Base-by-base conservation (phyloP, 371 early-diverging fungal species). In the Apophysomyces ossiformis region DNA sequence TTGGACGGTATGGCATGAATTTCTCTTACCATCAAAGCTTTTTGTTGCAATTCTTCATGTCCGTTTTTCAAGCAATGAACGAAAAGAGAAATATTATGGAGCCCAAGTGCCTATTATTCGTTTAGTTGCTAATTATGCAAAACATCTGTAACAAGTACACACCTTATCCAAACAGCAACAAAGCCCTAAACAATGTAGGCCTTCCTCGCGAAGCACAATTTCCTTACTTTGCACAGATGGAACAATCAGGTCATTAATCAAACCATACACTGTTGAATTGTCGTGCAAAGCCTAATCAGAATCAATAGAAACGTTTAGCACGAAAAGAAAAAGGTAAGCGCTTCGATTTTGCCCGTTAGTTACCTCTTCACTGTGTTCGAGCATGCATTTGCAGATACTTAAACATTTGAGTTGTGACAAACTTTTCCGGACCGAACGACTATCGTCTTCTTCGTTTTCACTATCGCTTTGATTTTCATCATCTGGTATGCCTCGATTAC, bases 141-240 rank as follows among this genome's bases (percentile, higher is more conserved):
- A 26, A 26, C 32, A 26, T 26, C 32, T 26, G 32, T 26, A 26
- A 26, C 32, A 26, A 26, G 32, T 2, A 21, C 66, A 39, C 59
- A 78, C 72, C 66, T 75, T 77, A 58, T 92, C 95, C 36, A 93
- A 72, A 7, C 85, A 73, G 65, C 94, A 94, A 64, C 87, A 87
- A 37, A 95, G 80, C 9, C 92, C 93, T 39, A 95, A 78, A 64
- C 95, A 95, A 64, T 93, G 89, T 32, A 94, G 75, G 26, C 93
- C 95, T 54, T 89, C 85, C 69, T 90, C 90, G 39, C 89, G 87
- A 44, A 93, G 68, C 3, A 87, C 79, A 6, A 82, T 73, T 63
- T 95, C 92, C 6, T 81, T 71, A 71, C 86, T 87, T 67, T 88
- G 88, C 16, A 95, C 85, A 0, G 94, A 90, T 0, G 95, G 95